Base-by-base conservation (phyloP, 768 basidiomycete species). In the Termitomyces sp. region DNA sequence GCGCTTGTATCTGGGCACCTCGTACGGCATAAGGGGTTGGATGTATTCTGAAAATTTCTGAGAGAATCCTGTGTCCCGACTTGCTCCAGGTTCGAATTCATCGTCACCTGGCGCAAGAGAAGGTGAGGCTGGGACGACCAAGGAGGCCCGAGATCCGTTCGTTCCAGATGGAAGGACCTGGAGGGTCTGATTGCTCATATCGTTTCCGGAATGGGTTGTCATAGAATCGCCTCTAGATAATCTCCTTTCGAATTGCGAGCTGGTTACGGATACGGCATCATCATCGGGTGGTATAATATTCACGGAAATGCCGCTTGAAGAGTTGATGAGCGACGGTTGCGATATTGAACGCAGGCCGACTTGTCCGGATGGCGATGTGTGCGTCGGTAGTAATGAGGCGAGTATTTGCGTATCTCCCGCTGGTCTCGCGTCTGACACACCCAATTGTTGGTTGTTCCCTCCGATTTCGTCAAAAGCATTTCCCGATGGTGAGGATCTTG, bases 1-100 rank as follows among this genome's bases (percentile, higher is more conserved):
- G n/a, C 61, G 54, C 15, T 59, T 55, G 28, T 59, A 62, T 44
- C 61, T 56, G 13, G 55, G 55, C 8, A 60, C 45, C 39, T 56
- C 29, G 16, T 37, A 5, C 4, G 59, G 59, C 51, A 60, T 29
- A 22, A 60, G 24, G 4, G 59, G 51, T 20, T 58, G 41, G 2
- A 58, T 47, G 2, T 48, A 4, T 2, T 39, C 12, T 1, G 31
- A 45, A 12, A 44, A 34, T 18, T 48, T 45, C 18, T 48, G 28
- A 20, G 45, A 37, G 9, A 36, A 36, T 26, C 22, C 44, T 10
- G 28, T 56, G 12, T 22, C 37, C 39, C 44, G 36, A 16, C 50
- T 34, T 8, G 31, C 42, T 28, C 26, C 45, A 18, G 9, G 26
- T 18, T 9, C 20, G 2, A 29, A 13, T 18, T 20, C 20, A 41